Percentiles rank a stretch among this genome's conserved stretches.
Conservation (phyloP, 805 yeast species). For the Clavispora fructus region DNA sequence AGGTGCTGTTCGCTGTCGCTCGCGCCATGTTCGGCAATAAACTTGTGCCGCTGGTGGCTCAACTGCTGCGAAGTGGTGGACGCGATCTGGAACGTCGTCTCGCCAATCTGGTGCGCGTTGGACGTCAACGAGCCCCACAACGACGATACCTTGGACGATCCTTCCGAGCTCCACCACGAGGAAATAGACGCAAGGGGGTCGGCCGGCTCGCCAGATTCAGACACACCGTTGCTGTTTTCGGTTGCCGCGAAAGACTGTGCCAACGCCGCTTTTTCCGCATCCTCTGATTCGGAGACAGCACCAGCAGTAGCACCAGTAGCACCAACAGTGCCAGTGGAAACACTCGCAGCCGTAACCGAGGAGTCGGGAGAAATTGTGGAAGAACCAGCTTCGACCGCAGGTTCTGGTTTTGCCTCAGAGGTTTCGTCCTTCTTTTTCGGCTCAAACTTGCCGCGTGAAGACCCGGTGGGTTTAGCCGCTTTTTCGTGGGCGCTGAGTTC, state of each 20-base stretch:
- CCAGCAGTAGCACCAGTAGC: neutral
- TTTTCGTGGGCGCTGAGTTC: conserved; percentile 64
- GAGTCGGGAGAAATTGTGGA: neutral
- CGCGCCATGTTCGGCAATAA: conserved; percentile 21
- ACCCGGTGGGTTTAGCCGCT: conserved; percentile 13
- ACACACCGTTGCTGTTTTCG: neutral
- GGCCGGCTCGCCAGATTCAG: conserved; percentile 14
- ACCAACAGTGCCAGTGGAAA: neutral
- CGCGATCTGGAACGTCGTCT: conserved; percentile 47
- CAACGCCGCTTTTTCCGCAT: neutral
- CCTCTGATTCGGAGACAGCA: neutral
- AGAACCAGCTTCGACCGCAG: neutral
- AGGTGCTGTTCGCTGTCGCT: conserved; percentile 24
- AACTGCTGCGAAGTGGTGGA: conserved; percentile 38
- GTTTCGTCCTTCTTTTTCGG: conserved; percentile 22
- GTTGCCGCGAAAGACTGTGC: neutral
- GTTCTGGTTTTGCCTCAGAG: neutral
- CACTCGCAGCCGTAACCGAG: no score
- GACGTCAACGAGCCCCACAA: conserved; percentile 65
- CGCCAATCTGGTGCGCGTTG: conserved; percentile 44
- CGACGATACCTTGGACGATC: conserved; percentile 59
- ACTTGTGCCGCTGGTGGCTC: conserved; percentile 35
- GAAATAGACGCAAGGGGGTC: conserved; percentile 66
- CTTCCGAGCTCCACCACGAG: conserved; percentile 71
- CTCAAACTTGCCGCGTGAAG: conserved; percentile 25